phyloP scores from a whole-genome alignment of 2,329 filamentous ascomycete genomes.

The Colletotrichum australisinense region DNA sequence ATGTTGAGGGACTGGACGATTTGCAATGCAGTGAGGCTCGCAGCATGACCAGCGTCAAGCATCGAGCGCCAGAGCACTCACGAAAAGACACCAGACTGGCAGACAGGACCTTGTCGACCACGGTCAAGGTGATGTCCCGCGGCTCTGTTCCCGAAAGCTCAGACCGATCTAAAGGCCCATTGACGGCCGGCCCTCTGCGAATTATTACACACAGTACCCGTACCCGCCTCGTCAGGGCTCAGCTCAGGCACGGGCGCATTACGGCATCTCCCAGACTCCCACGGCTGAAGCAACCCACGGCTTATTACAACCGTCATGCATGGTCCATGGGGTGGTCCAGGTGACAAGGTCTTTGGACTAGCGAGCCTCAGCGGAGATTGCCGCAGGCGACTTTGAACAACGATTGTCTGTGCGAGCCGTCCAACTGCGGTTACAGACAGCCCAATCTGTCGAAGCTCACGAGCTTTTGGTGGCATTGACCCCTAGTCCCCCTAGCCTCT shows the following conservation, averaged over 20 bases:
- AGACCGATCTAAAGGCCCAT: constrained; percentile 23
- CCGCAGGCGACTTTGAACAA: constrained; percentile 23
- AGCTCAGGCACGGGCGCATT: constrained; percentile 28
- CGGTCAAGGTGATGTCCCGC: constrained; percentile 23
- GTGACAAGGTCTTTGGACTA: constrained; percentile 8
- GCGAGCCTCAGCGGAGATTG: constrained; percentile 31
- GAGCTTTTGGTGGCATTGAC: constrained; percentile 29
- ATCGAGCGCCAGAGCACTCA: constrained; percentile 11
- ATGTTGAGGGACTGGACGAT: not conserved
- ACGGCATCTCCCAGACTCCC: constrained; percentile 15
- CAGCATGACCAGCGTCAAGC: constrained; percentile 17
- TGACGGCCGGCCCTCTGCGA: constrained; percentile 18
- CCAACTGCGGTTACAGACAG: constrained; percentile 19
- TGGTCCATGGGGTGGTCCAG: constrained; percentile 8
- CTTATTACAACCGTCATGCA: constrained; percentile 30
- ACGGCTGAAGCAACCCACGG: constrained; percentile 10
- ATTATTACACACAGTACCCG: not conserved
- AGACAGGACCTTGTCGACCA: not conserved
- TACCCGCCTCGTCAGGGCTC: constrained; percentile 20
- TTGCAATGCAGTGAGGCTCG: not conserved
- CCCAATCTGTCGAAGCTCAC: constrained; percentile 21
- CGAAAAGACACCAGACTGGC: not conserved
- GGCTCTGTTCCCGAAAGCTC: constrained; percentile 34
- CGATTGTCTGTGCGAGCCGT: constrained; percentile 27
- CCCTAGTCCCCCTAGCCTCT: not conserved